phyloP scores from a whole-genome alignment of 2,329 filamentous ascomycete genomes.

The Dactylellina parvicollis region DNA sequence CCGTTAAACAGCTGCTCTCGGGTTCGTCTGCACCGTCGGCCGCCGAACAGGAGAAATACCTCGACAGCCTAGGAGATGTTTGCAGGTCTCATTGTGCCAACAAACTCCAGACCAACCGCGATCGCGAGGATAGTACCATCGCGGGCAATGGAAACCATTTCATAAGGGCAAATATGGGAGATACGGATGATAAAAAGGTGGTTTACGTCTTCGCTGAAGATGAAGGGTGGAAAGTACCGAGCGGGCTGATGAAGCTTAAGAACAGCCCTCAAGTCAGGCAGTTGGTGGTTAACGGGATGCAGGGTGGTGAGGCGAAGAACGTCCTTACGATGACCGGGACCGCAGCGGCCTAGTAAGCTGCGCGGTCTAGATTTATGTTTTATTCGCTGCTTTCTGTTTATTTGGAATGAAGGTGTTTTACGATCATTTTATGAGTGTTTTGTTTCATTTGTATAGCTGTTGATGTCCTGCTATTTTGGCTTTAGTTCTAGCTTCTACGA shows the following conservation, averaged over 20 bases:
- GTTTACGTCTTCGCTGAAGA: slow-evolving; percentile 73
- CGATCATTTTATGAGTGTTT: slow-evolving; percentile 1
- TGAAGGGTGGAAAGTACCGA: slow-evolving; percentile 74
- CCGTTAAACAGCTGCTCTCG: slow-evolving; percentile 53
- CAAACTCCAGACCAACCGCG: slow-evolving; percentile 67
- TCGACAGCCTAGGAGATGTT: slow-evolving; percentile 55
- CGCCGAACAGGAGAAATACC: slow-evolving; percentile 54
- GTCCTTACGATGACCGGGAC: slow-evolving; percentile 61
- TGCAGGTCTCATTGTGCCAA: slow-evolving; percentile 60
- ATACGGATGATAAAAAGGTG: slow-evolving; percentile 74
- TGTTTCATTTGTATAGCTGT: slow-evolving; percentile 10
- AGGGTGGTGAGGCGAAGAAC: slow-evolving; percentile 66
- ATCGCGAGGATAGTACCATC: slow-evolving; percentile 48
- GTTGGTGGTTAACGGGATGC: slow-evolving; percentile 70
- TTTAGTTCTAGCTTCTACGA: slow-evolving; percentile 1
- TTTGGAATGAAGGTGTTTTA: neutral
- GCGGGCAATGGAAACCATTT: slow-evolving; percentile 65
- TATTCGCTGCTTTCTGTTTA: slow-evolving; percentile 1
- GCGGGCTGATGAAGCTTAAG: slow-evolving; percentile 70
- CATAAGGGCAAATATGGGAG: slow-evolving; percentile 71
- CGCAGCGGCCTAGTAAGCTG: slow-evolving; percentile 42
- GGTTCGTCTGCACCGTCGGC: slow-evolving; percentile 44
- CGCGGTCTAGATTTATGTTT: neutral
- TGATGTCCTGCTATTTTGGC: neutral
- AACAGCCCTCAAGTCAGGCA: slow-evolving; percentile 71